Evolutionary conservation across 345 rosid species (phyloP), one percentile per base, ranked within the genome.

Genomic region (Atalantia buxifolia): DNA sequence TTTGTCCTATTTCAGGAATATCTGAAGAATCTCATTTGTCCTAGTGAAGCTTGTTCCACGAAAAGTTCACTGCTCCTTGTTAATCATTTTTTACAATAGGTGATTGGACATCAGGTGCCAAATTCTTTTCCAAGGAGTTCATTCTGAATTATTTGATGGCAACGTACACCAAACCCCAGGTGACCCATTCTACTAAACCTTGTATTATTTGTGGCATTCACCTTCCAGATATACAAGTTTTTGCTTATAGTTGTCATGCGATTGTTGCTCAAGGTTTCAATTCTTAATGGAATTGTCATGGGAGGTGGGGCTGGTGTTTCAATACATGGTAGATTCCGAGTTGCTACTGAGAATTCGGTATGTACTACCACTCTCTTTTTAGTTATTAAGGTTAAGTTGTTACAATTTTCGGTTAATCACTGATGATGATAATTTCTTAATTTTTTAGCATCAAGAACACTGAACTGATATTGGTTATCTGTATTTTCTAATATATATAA

Each of bases 241-340:
- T 5, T 76, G 55, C 73, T 80, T 60, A 64, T 9, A 30, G 9
- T 61, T 61, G 42, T 31, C 31, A 27, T 70, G 36, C 66, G 71
- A 68, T 59, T 62, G 28, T 65, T 24, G 65, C 67, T 79, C 70
- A 79, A 94, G 94, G 90, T 94, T 69, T 93, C 98, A 1, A 81
- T 94, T 75, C 88, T 91, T 62, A 82, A 90, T 83, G 98, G 98
- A 78, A 90, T 94, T 72, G 92, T 88, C 82, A 91, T 92, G 96
- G 97, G 98, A 79, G 97, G 92, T 31, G 98, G 97, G 38, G 89
- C 87, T 83, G 97, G 97, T 81, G 85, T 79, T 81, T 90, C 97
- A 12, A 24, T 91, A 9, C 94, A 92, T 76, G 97, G 97, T 76
- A 84, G 88, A 80, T 91, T 94, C 80, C 93, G 94, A 14, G 82